These are phyloP conservation scores for Heritiera fomes DNA, from an alignment of 345 rosid species.

Conservation along the genomic window DNA sequence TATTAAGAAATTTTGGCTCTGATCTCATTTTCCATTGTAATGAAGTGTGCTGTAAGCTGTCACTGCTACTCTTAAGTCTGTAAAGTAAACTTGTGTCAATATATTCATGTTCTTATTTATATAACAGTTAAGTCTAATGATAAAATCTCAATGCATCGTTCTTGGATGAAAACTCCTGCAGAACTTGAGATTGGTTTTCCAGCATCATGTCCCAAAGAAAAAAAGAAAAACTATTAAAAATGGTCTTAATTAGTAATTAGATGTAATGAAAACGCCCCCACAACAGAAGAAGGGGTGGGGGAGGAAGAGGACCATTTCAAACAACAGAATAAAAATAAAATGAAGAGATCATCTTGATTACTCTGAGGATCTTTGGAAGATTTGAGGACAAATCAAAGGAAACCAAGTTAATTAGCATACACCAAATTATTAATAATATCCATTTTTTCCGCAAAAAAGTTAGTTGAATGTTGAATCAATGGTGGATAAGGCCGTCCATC, in stretches of 20 bases:
- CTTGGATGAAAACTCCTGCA: no score
- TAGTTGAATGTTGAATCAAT: no score
- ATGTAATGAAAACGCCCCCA: not conserved
- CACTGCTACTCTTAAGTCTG: no score
- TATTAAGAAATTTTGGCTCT: no score
- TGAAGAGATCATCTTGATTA: not conserved
- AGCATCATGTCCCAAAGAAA: no score
- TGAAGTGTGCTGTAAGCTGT: not conserved
- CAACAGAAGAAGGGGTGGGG: not conserved
- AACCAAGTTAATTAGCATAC: no score
- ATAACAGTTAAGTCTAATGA: not conserved
- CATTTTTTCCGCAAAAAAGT: no score
- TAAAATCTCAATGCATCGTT: not conserved
- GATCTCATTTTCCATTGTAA: not conserved
- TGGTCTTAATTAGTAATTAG: not conserved
- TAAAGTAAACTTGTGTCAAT: not conserved
- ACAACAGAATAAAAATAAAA: not conserved
- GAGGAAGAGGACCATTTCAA: not conserved
- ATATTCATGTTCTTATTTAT: not conserved
- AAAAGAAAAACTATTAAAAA: not conserved
- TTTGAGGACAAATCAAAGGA: not conserved
- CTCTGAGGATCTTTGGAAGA: not conserved
- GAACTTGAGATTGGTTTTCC: no score
- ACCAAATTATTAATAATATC: no score
- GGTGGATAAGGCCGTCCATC: no score